These are phyloP conservation scores for Lupinus albus DNA, from an alignment of 306 rosid species.

Conservation along the genomic window DNA sequence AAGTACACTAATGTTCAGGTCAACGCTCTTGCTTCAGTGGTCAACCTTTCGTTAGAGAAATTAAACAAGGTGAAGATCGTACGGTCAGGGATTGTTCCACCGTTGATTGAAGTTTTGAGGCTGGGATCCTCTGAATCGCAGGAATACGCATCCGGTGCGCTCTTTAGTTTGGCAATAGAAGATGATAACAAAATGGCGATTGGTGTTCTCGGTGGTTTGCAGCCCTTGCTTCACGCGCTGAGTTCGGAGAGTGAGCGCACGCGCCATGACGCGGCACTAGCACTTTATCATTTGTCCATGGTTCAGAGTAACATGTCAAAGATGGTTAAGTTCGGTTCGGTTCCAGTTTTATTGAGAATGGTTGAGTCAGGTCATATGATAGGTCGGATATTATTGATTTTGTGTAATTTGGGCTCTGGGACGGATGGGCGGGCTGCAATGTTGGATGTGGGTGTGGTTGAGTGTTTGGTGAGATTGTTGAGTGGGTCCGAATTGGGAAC, in stretches of 20 bases:
- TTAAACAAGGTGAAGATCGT: conserved; percentile 78
- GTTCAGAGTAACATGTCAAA: conserved; percentile 78
- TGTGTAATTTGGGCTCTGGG: conserved; percentile 64
- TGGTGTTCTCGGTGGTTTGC: conserved; percentile 84
- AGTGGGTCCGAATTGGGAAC: conserved; percentile 34
- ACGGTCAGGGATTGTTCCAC: conserved; percentile 88
- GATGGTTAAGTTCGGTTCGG: conserved; percentile 72
- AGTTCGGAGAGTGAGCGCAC: conserved; percentile 70
- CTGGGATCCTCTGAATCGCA: conserved; percentile 73
- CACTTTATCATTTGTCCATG: conserved; percentile 73
- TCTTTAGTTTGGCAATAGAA: conserved; percentile 77
- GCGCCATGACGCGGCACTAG: conserved; percentile 79
- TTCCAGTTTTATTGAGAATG: conserved; percentile 56
- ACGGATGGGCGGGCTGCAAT: conserved; percentile 69
- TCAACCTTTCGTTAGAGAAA: conserved; percentile 71
- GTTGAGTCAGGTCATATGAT: conserved; percentile 66
- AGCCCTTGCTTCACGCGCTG: conserved; percentile 66
- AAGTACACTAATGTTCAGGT: conserved; percentile 59
- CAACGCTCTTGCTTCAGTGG: conserved; percentile 76
- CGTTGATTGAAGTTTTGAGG: conserved; percentile 65
- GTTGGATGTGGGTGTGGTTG: conserved; percentile 82
- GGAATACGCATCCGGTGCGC: conserved; percentile 80
- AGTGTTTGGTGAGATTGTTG: conserved; percentile 54
- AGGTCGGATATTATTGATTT: conserved; percentile 49
- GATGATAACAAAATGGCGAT: conserved; percentile 79